These are phyloP conservation scores for Sclerotinia trifoliorum DNA, from an alignment of 2,329 filamentous ascomycete species.

Conservation along the genomic window DNA sequence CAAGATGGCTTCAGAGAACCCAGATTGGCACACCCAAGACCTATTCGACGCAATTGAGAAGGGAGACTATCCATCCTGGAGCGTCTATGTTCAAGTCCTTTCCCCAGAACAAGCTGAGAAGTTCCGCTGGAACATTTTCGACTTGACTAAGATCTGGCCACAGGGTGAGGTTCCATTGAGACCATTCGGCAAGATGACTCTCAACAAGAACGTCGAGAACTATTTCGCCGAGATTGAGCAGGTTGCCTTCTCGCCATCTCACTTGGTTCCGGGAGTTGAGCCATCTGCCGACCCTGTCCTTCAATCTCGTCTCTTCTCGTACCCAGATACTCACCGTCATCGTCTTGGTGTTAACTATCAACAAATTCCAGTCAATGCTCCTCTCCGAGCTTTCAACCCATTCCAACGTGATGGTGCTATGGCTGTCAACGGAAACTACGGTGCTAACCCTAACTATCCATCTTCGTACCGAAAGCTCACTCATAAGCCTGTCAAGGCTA, in stretches of 20 bases:
- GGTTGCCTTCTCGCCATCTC: slow-evolving; percentile 65
- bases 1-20: slow-evolving; percentile 55
- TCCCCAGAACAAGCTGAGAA: slow-evolving; percentile 60
- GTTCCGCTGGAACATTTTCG: slow-evolving; percentile 63
- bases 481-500: slow-evolving; percentile 46
- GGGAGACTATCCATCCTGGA: slow-evolving; percentile 63
- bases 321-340: slow-evolving; percentile 63
- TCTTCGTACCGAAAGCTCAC: slow-evolving; percentile 49
- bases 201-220: slow-evolving; percentile 62
- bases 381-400: slow-evolving; percentile 58
- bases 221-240: slow-evolving; percentile 69
- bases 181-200: slow-evolving; percentile 59
- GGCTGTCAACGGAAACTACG: slow-evolving; percentile 65
- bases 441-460: slow-evolving; percentile 58
- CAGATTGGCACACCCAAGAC: slow-evolving; percentile 63
- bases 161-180: slow-evolving; percentile 60
- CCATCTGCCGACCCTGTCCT: slow-evolving; percentile 69
- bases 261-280: slow-evolving; percentile 66
- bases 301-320: slow-evolving; percentile 68
- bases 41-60: slow-evolving; percentile 61
- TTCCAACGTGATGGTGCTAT: slow-evolving; percentile 73
- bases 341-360: slow-evolving; percentile 58
- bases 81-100: slow-evolving; percentile 61
- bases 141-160: slow-evolving; percentile 69
- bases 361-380: slow-evolving; percentile 51